Evolutionary conservation across 148 eudicot genomes (phyloP).

Genomic region (Spergularia bocconei): DNA sequence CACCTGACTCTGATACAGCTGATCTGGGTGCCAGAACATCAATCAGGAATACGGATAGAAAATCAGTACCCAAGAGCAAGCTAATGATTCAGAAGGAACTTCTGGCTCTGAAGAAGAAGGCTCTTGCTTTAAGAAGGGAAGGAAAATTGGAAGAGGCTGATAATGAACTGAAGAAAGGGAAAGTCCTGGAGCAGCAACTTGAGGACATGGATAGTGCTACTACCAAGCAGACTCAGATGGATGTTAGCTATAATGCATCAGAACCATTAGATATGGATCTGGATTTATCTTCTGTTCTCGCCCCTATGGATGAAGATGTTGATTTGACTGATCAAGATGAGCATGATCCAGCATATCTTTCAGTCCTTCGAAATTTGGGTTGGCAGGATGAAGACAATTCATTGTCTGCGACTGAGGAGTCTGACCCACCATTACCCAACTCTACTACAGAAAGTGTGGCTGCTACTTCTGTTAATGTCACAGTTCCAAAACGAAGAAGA

Average conservation of each 20-base stretch:
- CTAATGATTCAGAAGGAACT: constrained; percentile 78
- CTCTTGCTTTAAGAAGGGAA: constrained; percentile 79
- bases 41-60: constrained; percentile 22
- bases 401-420: constrained; percentile 25
- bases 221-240: constrained; percentile 27
- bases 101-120: constrained; percentile 75
- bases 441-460: constrained; percentile 17
- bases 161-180: constrained; percentile 79
- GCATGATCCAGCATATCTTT: constrained; percentile 76
- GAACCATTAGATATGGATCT: constrained; percentile 19
- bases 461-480: constrained; percentile 14
- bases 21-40: constrained; percentile 21
- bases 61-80: constrained; percentile 57
- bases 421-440: constrained; percentile 11
- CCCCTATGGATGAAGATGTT: constrained; percentile 44
- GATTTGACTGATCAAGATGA: constrained; percentile 85
- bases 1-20: constrained; percentile 17
- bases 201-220: constrained; percentile 66
- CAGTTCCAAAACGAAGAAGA: constrained; percentile 37
- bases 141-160: constrained; percentile 83
- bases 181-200: constrained; percentile 80
- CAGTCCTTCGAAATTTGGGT: constrained; percentile 68
- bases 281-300: constrained; percentile 30
- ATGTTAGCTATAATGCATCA: constrained; percentile 20
- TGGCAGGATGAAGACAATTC: constrained; percentile 73